Evolutionary conservation across 1,284 basidiomycete genomes (phyloP).

Genomic region (Ceratobasidium sp.): DNA sequence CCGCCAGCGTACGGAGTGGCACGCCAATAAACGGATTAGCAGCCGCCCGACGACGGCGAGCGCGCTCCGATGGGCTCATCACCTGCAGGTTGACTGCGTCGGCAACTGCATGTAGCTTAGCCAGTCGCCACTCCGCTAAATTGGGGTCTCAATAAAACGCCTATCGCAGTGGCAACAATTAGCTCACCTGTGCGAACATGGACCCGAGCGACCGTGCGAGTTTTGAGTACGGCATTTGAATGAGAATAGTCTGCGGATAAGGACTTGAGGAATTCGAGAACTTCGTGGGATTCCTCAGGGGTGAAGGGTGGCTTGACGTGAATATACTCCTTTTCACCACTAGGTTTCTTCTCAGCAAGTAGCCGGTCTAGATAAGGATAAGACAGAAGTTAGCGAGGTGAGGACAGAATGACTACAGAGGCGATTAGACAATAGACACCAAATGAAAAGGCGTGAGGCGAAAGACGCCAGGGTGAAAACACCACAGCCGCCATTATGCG

Average conservation of each 20-base stretch:
- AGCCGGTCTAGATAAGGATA: slow-evolving; percentile 19
- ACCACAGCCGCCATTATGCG: too few species aligned
- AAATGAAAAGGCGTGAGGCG: not conserved
- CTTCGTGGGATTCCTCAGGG: slow-evolving; percentile 47
- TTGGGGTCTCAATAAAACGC: not conserved
- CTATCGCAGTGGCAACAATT: slow-evolving; percentile 1
- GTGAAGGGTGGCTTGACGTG: slow-evolving; percentile 47
- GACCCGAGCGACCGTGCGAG: slow-evolving; percentile 46
- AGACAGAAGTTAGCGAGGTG: not conserved
- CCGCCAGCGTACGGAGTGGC: slow-evolving; percentile 42
- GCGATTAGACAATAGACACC: too few species aligned
- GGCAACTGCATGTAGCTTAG: slow-evolving; percentile 40
- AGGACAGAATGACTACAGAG: too few species aligned
- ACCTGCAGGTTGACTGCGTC: slow-evolving; percentile 42
- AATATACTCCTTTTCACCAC: slow-evolving; percentile 27
- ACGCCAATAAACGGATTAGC: slow-evolving; percentile 45
- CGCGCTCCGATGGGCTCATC: slow-evolving; percentile 40
- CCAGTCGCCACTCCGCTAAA: slow-evolving; percentile 41
- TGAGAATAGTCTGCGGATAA: slow-evolving; percentile 35
- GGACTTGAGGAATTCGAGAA: slow-evolving; percentile 48
- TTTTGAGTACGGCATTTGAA: slow-evolving; percentile 44
- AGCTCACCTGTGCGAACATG: slow-evolving; percentile 44
- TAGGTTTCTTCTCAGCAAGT: slow-evolving; percentile 35
- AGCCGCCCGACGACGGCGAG: slow-evolving; percentile 32
- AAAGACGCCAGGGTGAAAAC: not conserved